Percentiles rank a stretch among this genome's conserved stretches.
Conservation (phyloP, 495 filamentous ascomycete species). For the Tuber magnatum region DNA sequence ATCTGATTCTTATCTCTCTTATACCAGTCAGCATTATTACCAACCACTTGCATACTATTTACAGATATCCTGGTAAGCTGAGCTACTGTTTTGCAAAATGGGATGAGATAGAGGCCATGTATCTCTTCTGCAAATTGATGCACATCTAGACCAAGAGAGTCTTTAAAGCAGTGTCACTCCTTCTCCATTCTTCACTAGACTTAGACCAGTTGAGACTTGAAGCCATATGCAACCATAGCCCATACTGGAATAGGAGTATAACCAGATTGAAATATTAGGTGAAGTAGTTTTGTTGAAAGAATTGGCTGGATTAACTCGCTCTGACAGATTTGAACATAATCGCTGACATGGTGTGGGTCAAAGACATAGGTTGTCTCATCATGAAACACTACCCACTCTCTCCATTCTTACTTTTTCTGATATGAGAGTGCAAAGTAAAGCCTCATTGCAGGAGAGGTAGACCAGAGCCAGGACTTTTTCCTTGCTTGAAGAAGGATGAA, state of each 20-base stretch:
- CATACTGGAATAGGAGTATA: background rate
- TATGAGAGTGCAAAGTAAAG: background rate
- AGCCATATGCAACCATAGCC: background rate
- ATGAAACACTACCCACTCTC: background rate
- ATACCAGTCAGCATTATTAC: background rate
- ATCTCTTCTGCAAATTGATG: background rate
- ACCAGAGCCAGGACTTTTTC: background rate
- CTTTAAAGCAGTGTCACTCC: background rate
- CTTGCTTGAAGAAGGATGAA: background rate
- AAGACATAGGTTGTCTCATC: background rate
- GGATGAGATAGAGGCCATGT: background rate
- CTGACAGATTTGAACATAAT: background rate
- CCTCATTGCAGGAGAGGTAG: background rate
- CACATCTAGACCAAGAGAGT: background rate
- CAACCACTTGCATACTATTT: background rate
- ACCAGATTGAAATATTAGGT: background rate
- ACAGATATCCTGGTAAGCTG: background rate
- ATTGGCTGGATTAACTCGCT: background rate
- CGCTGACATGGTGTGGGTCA: accelerated
- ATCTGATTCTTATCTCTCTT: background rate
- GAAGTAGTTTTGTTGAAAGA: background rate
- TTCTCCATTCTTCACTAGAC: background rate
- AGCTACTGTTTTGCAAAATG: background rate
- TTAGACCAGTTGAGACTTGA: background rate
- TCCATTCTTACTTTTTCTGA: background rate